A percentile compares a stretch with the other conserved stretches of the same genome.
phyloP scores from a whole-genome alignment of 352 stramenopile species.

The Phytophthora fragariaefolia region DNA sequence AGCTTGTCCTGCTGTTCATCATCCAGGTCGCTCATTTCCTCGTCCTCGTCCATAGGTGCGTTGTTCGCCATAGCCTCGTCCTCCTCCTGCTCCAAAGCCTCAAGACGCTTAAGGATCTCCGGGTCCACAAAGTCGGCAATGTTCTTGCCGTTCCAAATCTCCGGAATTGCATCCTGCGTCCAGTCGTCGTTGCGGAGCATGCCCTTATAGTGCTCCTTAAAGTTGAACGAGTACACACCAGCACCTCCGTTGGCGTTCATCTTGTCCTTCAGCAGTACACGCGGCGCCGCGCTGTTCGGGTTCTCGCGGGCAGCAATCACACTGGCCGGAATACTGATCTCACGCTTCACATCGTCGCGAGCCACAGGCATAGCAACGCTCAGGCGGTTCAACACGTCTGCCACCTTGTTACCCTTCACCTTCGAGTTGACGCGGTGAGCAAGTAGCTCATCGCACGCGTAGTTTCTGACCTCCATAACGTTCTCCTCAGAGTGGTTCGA shows the following conservation, averaged over 20 bases:
- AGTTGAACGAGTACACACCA: conserved; percentile 98
- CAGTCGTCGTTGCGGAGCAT: conserved; percentile 97
- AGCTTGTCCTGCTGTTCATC: conserved; percentile 96
- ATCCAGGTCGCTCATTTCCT: conserved; percentile 93
- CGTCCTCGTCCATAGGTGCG: conserved; percentile 88
- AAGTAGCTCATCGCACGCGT: conserved; percentile 96
- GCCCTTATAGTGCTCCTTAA: conserved; percentile 96
- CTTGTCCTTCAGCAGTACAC: conserved; percentile 83
- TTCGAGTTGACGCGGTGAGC: conserved; percentile 95
- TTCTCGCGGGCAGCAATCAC: conserved; percentile 89
- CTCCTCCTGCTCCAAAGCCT: conserved; percentile 97
- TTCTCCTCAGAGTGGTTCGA: conserved; percentile 98
- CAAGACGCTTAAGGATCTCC: conserved; percentile 97
- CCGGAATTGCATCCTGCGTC: conserved; percentile 97
- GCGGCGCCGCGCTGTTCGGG: conserved; percentile 39
- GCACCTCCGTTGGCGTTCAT: conserved; percentile 97
- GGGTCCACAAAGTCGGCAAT: conserved; percentile 99
- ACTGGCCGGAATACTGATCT: conserved; percentile 93
- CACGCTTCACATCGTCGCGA: conserved; percentile 91
- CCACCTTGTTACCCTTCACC: conserved; percentile 95
- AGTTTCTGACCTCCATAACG: conserved; percentile 95
- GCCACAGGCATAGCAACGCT: conserved; percentile 95
- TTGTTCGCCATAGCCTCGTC: conserved; percentile 94
- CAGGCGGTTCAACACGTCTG: conserved; percentile 96
- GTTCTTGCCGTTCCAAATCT: conserved; percentile 99